A percentile compares a stretch with the other conserved stretches of the same genome.
Evolutionary conservation across 2,329 filamentous ascomycete genomes (phyloP).

Genomic region (Coniella vitis): DNA sequence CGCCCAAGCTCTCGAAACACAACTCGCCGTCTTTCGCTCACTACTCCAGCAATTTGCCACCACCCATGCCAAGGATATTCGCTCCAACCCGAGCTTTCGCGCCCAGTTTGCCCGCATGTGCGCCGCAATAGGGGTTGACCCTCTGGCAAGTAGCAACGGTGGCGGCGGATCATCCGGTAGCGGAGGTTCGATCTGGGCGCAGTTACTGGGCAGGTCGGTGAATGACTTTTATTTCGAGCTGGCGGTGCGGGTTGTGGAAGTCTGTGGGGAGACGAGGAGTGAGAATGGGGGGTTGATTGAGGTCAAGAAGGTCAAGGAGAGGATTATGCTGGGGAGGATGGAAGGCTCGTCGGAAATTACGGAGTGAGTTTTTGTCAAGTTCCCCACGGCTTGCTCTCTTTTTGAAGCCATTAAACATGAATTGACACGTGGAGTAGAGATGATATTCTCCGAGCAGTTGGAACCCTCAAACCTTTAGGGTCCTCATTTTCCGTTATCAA

Average conservation of each 20-base stretch:
- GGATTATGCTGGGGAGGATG: constrained; percentile 64
- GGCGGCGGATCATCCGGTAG: constrained; percentile 24
- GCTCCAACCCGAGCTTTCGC: constrained; percentile 88
- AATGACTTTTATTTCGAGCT: constrained; percentile 99
- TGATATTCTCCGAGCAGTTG: constrained; percentile 84
- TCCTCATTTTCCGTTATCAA: constrained; percentile 79
- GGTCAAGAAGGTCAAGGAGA: constrained; percentile 70
- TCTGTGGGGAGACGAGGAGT: constrained; percentile 75
- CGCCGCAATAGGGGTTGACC: constrained; percentile 91
- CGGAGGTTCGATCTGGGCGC: constrained; percentile 76
- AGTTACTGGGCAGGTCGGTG: constrained; percentile 82
- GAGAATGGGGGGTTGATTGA: constrained; percentile 93
- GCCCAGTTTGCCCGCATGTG: constrained; percentile 99
- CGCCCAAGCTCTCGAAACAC: constrained; percentile 78
- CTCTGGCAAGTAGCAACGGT: constrained; percentile 63
- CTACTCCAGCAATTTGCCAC: constrained; percentile 91
- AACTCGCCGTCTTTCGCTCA: constrained; percentile 93
- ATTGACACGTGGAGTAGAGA: constrained; percentile 44
- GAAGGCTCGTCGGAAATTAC: constrained; percentile 74
- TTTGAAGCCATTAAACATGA: background rate
- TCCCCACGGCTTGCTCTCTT: background rate
- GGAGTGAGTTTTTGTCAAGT: constrained; percentile 46
- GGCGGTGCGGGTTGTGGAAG: constrained; percentile 89
- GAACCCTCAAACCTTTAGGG: constrained; percentile 78
- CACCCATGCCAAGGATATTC: constrained; percentile 92